A percentile compares a stretch with the other conserved stretches of the same genome.
These are phyloP conservation scores for Naganishia albida DNA, from an alignment of 1,284 basidiomycete genomes.

Conservation along the genomic window DNA sequence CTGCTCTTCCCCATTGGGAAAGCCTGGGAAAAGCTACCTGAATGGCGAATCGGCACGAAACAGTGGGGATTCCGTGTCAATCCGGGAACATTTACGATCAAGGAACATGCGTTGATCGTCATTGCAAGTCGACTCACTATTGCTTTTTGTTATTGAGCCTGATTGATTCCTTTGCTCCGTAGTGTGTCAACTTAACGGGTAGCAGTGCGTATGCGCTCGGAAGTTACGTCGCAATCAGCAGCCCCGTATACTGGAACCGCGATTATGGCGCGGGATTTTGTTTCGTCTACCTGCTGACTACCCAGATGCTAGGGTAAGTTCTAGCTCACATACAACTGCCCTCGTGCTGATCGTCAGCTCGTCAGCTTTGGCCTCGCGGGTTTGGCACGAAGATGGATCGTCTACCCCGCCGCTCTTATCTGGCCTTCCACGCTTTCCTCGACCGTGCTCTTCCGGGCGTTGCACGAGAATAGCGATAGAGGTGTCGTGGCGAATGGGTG, in stretches of 20 bases:
- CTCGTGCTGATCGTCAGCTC: background rate
- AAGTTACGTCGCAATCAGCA: slow-evolving; percentile 47
- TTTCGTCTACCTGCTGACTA: slow-evolving; percentile 52
- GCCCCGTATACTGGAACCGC: slow-evolving; percentile 51
- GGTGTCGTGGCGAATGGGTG: slow-evolving; percentile 54
- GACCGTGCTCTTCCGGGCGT: slow-evolving; percentile 51
- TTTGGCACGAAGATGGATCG: slow-evolving; percentile 37
- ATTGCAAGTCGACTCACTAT: slow-evolving; percentile 24
- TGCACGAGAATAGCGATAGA: slow-evolving; percentile 58
- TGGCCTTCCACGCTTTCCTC: slow-evolving; percentile 55
- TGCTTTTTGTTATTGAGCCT: background rate
- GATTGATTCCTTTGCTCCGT: slow-evolving; percentile 15
- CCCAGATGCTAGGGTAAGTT: slow-evolving; percentile 50
- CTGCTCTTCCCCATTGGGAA: slow-evolving; percentile 60
- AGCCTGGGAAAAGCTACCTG: slow-evolving; percentile 21
- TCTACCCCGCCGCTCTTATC: slow-evolving; percentile 53
- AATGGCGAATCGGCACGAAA: slow-evolving; percentile 7
- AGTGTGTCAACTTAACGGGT: slow-evolving; percentile 50
- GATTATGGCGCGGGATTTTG: slow-evolving; percentile 48
- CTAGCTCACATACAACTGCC: background rate
- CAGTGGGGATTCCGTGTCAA: slow-evolving; percentile 26
- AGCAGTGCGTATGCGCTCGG: slow-evolving; percentile 53
- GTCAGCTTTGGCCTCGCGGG: slow-evolving; percentile 55
- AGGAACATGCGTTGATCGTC: slow-evolving; percentile 32
- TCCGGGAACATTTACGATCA: slow-evolving; percentile 32